Base-by-base conservation (phyloP, 129 eudicot species). In the Calendula officinalis region DNA sequence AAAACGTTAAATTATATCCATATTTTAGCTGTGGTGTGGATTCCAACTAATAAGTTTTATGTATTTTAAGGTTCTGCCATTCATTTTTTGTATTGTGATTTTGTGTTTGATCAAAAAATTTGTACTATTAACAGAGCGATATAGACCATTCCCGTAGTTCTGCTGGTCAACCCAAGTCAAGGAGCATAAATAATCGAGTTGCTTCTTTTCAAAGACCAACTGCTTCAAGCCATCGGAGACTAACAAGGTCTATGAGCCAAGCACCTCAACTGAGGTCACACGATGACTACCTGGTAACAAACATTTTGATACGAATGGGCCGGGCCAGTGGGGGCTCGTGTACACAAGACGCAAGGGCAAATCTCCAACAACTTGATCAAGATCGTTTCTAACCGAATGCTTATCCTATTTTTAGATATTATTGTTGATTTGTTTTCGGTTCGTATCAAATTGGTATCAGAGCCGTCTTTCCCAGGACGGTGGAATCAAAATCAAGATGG, bases 281-380 rank as follows among this genome's bases (percentile, higher is more conserved):
- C 49, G 87, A 92, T 83, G 96, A 54, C 70, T 88, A 83, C 80
- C 85, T 92, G 78, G 96, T 92, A 88, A 78, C 71, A 61, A 0
- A 60, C 34, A 10, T n/a, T n/a, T n/a, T 45, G 50, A 45, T 45
- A 9, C 12, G 50, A 45, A 45, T 45, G 13, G 17, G 30, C 30
- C n/a, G 51, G 48, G 75, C 48, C 30, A 22, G 30, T 22, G 30
- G 30, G 30, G 30, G 30, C 30, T 22, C 30, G 30, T 22, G 30
- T 22, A 22, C 30, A 22, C 48, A 22, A 22, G 30, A 2, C 30
- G 30, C 1, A 22, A 22, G 2, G 30, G 30, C 30, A 2, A 22
- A 22, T 22, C 30, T 22, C 30, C 30, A 22, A 22, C 30, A 2
- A 22, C 30, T 22, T 22, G 30, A 22, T 22, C 30, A 22, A 22